Percentiles rank a stretch among this genome's conserved stretches.
Evolutionary conservation across 2,329 filamentous ascomycete genomes (phyloP).

Genomic region (Rhexocercosporidium sp.): DNA sequence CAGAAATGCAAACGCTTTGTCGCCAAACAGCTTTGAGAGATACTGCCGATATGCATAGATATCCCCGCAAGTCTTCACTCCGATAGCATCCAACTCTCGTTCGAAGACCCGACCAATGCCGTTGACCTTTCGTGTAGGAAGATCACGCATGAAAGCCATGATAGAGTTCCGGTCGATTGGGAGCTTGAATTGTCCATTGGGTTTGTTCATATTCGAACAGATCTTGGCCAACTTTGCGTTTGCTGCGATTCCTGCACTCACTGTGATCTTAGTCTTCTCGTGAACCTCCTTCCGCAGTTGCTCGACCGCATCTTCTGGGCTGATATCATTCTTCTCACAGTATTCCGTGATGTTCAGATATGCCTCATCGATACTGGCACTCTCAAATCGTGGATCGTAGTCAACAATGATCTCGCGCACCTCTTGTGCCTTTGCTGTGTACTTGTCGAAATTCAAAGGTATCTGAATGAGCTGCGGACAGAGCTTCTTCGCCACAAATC

Average conservation of each 20-base stretch:
- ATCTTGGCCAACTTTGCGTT: conserved; percentile 97
- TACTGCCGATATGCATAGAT: conserved; percentile 79
- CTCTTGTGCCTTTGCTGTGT: conserved; percentile 86
- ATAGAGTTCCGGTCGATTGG: conserved; percentile 75
- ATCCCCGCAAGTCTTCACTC: conserved; percentile 86
- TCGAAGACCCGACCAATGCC: conserved; percentile 95
- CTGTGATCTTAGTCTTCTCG: conserved; percentile 79
- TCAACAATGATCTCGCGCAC: conserved; percentile 79
- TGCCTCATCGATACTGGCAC: conserved; percentile 93
- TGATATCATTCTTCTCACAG: conserved; percentile 70
- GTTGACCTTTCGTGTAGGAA: conserved; percentile 90
- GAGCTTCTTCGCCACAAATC: conserved; percentile 92
- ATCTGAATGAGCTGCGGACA: conserved; percentile 85
- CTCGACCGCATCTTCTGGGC: conserved; percentile 74
- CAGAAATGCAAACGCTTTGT: conserved; percentile 89
- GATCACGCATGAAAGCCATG: conserved; percentile 81
- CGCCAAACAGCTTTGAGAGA: conserved; percentile 80
- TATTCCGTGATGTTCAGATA: conserved; percentile 95
- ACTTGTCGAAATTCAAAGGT: conserved; percentile 88
- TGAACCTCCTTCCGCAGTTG: conserved; percentile 80
- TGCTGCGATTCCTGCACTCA: conserved; percentile 92
- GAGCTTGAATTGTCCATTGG: conserved; percentile 87
- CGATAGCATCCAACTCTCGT: conserved; percentile 85
- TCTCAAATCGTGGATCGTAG: conserved; percentile 93
- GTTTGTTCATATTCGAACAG: conserved; percentile 93